Conservation (phyloP, 2,329 filamentous ascomycete genomes). For the Alternaria longipes region DNA sequence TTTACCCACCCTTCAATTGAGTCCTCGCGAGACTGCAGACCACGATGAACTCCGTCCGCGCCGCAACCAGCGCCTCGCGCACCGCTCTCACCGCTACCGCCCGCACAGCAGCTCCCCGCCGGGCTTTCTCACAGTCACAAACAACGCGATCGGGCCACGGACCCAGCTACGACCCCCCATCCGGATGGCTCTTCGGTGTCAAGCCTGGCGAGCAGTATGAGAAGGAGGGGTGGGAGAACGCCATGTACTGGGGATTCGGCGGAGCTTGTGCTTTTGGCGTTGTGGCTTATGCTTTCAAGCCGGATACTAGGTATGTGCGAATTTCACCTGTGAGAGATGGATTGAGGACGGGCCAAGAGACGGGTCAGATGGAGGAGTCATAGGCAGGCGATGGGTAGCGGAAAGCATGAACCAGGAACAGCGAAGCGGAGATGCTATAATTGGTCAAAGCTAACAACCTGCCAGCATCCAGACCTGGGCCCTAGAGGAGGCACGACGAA, state of each 20-base stretch:
- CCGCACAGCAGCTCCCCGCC: slow-evolving; percentile 20
- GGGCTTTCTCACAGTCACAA: slow-evolving; percentile 37
- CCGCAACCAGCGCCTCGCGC: slow-evolving; percentile 34
- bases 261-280: slow-evolving; percentile 77
- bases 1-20: background rate
- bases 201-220: slow-evolving; percentile 95
- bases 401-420: background rate
- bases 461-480: slow-evolving; percentile 98
- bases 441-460: slow-evolving; percentile 27
- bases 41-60: slow-evolving; percentile 41
- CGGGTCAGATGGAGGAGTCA: background rate
- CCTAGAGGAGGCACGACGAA: slow-evolving; percentile 91
- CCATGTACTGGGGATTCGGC: slow-evolving; percentile 86
- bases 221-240: slow-evolving; percentile 94
- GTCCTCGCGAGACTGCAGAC: background rate
- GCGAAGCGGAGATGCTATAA: background rate
- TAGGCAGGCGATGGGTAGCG: no score
- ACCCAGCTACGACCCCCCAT: slow-evolving; percentile 86
- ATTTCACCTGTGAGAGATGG: background rate
- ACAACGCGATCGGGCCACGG: slow-evolving; percentile 60
- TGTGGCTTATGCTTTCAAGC: slow-evolving; percentile 93
- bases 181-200: slow-evolving; percentile 91
- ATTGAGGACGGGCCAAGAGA: background rate
- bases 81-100: slow-evolving; percentile 29
- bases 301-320: slow-evolving; percentile 90